Evolutionary conservation across 345 rosid genomes (phyloP), one percentile per base, ranked within the genome.

Genomic region (Garcia nutans): DNA sequence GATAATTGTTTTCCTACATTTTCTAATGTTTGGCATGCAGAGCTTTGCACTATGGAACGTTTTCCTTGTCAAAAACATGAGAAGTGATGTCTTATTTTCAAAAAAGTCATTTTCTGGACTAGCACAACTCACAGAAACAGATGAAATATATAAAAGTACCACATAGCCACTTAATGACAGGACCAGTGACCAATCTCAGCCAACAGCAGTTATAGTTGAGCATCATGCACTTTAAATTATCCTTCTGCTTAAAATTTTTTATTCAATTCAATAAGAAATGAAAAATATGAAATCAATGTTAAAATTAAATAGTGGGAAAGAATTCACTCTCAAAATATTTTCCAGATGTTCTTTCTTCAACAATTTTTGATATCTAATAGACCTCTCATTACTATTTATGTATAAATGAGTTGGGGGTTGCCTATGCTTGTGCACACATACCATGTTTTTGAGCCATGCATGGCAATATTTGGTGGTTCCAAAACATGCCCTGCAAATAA

Each of bases 401-500:
- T 31, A 3, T 3, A 3, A 1, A 31, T 33, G 37, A 33, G 37
- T 33, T 33, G 37, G 37, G 37, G 37, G 37, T 33, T 1, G 37
- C 12, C 6, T 0, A 61, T 28, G n/a, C 31, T 6, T 50, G 72
- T 20, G 16, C 44, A 58, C 2, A 16, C 85, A 72, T 83, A 94
- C 98, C 93, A 79, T 86, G 76, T 90, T 95, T 85, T 96, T 89
- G 72, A 95, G 80, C 99, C 99, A 95, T 74, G 99, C 96, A 88
- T 91, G 99, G 76, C 99, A 95, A 78, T 95, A 95, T 72, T 95
- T 91, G 23, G 94, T 95, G 68, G 97, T 93, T 74, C 99, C 99
- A 86, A 93, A 93, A 79, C 97, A 93, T 65, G 97, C 99, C 89
- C 97, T 94, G 86, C 22, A 74, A 77, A 55, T 22, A 70, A 49